These are phyloP conservation scores for Grosmannia huntii DNA, from an alignment of 2,329 filamentous ascomycete genomes.

Conservation along the genomic window DNA sequence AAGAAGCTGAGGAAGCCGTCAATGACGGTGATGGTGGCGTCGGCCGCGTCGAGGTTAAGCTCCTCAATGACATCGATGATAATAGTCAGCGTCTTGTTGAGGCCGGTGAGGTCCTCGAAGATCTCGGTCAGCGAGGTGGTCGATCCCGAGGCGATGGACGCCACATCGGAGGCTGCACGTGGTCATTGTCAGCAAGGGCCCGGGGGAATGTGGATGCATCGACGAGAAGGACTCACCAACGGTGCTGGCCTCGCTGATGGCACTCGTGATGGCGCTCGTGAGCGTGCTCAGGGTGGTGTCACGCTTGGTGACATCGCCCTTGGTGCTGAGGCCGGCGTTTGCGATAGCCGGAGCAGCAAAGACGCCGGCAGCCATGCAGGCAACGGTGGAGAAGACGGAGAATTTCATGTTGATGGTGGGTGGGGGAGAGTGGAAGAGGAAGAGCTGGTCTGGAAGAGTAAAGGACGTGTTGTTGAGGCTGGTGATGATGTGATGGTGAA, in stretches of 20 bases:
- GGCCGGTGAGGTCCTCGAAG: background rate
- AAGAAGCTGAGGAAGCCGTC: background rate
- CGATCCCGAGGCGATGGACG: background rate
- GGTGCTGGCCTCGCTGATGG: background rate
- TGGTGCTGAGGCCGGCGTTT: background rate
- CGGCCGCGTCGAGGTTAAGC: background rate
- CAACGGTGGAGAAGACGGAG: slow-evolving; percentile 3
- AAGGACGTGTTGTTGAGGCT: background rate
- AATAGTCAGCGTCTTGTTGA: background rate
- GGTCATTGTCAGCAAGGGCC: no score
- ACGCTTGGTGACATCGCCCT: background rate
- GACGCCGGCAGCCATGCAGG: slow-evolving; percentile 2
- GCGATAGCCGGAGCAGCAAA: slow-evolving; percentile 3
- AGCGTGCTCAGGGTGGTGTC: background rate
- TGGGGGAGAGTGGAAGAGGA: background rate
- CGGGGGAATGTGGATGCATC: no score
- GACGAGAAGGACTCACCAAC: background rate
- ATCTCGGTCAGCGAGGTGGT: background rate
- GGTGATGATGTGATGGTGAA: background rate
- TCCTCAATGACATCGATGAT: background rate
- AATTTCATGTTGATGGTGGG: slow-evolving; percentile 9
- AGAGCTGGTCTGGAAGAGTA: background rate
- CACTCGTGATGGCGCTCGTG: background rate
- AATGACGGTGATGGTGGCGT: background rate
- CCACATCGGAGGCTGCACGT: background rate